Base-by-base conservation (phyloP, 2,329 filamentous ascomycete species). In the Phaeosphaeria sp. region DNA sequence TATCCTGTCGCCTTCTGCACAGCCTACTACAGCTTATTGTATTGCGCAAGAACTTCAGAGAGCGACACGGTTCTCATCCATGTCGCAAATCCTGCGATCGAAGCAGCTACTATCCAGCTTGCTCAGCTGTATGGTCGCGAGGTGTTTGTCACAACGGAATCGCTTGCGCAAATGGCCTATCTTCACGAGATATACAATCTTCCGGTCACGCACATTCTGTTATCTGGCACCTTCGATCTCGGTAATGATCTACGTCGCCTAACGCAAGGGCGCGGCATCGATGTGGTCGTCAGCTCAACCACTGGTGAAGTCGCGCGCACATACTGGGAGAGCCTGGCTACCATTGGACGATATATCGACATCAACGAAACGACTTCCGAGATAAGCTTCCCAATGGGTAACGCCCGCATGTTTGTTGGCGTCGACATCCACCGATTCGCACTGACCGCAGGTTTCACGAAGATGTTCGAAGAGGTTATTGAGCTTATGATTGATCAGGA, bases 241-340 rank as follows among this genome's bases (percentile, higher is more conserved):
- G 44, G 30, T 7, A 49, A 64, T 5, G 51, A 39, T 1, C 49
- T 67, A 4, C 45, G 40, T 0, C 57, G 55, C 8, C 43, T 64
- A 43, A 65, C 76, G 0, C 49, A 64, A 0, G 65, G 61, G 15
- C 25, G 48, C n/a, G 76, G 76, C 11, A 70, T 77, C 2, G 74
- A 77, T 55, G 65, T 75, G 5, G 61, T 77, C 4, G 40, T 79
- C 18, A 77, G 76, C 59, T 64, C 63, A n/a, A 30, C 61, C 2
- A 51, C 64, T 9, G 72, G 67, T 1, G 63, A 66, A 17, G 30
- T 53, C 7, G 57, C 72, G 2, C 55, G 55, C 2, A 48, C 52
- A 39, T 65, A 63, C 3, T 73, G 65, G 69, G 43, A 65, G 6
- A 68, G 65, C 46, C 25, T 76, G 6, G 74, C 75, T 18, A 48